Evolutionary conservation across 1,139 yeast genomes (phyloP), one percentile per base, ranked within the genome.

Genomic region (Keqinozyma sinolaborantium): DNA sequence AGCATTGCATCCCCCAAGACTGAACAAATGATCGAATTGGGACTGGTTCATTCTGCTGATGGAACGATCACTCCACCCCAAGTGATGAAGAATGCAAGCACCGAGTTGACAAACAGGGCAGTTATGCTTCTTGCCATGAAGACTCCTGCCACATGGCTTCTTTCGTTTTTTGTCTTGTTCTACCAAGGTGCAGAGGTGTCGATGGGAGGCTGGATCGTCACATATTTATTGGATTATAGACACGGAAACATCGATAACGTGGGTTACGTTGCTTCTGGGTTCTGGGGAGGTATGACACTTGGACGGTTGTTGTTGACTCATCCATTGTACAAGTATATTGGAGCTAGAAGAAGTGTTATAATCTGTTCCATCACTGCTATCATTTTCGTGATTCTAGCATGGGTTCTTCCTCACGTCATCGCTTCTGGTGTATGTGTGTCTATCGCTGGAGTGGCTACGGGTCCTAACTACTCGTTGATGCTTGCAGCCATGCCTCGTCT

Each of bases 101-200:
- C 9, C 11, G 21, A 18, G 9, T 18, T 10, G 9, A 10, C 7
- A 7, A 18, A 18, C 10, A 18, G 10, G 10, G 21, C 21, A 8
- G 29, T 7, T 18, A 18, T 18, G 21, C 21, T 18, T 18, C 10
- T 18, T 16, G 73, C 81, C 1, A 44, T 76, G 26, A 59, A 55
- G 35, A 64, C 61, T 38, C 50, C 51, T 9, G 53, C 61, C 28
- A 74, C 82, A 2, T 80, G 86, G 86, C 42, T 73, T 2, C 47
- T 72, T 26, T 67, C 83, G 2, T 45, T 72, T 30, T 72, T 74
- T 39, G 69, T 78, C 5, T 66, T 81, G 31, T 71, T 73, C 42
- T 82, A 82, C 44, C 83, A 79, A 45, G 90, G 88, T 3, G 69
- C 75, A 2, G 88, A 82, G 49, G 86, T 81, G 4, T 60, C 83